phyloP scores from a whole-genome alignment of 148 eudicot genomes.

The Tetragonia tetragonoides region DNA sequence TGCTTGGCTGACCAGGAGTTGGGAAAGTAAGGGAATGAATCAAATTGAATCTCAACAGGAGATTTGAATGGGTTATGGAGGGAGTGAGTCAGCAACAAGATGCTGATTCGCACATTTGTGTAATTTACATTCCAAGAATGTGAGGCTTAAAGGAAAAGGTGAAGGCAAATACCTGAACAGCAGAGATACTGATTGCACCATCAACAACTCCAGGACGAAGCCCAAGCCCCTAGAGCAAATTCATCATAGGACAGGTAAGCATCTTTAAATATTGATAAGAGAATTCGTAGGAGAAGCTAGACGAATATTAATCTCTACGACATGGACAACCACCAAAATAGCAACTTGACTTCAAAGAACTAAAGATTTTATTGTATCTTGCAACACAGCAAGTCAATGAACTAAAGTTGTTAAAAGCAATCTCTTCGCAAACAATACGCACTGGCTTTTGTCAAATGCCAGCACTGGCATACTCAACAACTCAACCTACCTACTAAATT shows the following conservation, averaged over 20 bases:
- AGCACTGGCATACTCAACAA: neutral
- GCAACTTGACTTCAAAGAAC: neutral
- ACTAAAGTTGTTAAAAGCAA: neutral
- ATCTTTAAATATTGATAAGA: neutral
- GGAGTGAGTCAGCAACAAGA: neutral
- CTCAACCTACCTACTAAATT: neutral
- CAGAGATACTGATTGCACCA: constrained; percentile 97
- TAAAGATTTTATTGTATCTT: neutral
- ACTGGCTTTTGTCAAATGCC: neutral
- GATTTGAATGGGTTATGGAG: neutral
- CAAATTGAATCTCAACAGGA: neutral
- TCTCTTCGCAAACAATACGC: neutral
- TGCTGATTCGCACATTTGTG: neutral
- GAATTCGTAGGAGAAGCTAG: neutral
- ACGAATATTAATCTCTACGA: neutral
- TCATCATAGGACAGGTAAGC: constrained; percentile 10
- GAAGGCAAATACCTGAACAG: constrained; percentile 71
- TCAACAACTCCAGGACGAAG: constrained; percentile 83
- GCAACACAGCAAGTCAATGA: neutral
- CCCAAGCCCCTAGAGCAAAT: constrained; percentile 67
- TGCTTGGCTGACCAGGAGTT: neutral
- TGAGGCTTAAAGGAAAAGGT: neutral
- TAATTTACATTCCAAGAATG: neutral
- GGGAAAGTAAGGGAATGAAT: neutral
- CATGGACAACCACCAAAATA: neutral